Evolutionary conservation across 306 rosid genomes (phyloP), one percentile per base, ranked within the genome.

Genomic region (Lagenaria siceraria): DNA sequence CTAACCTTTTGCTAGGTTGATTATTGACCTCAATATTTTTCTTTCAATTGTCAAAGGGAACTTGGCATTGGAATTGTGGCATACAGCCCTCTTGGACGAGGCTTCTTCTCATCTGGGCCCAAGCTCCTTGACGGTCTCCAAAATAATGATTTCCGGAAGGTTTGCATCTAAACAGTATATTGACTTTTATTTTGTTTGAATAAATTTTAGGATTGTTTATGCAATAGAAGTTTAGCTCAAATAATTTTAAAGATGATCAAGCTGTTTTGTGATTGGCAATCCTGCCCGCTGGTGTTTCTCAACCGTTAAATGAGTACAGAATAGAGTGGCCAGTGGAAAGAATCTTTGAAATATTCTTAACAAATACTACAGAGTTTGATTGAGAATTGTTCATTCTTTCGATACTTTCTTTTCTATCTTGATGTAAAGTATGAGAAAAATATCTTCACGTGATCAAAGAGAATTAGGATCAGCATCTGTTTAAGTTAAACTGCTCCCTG

Each of bases 101-200:
- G 96, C 7, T 89, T 91, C 88, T 79, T 90, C 25, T 76, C 96
- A 5, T 80, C 83, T 0, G 93, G 96, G 35, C 6, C 89, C 0
- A 87, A 87, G 62, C 5, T 82, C 3, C 12, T 88, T 3, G 89
- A 87, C 21, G 84, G 10, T 27, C 74, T 89, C 7, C 0, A 73
- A 1, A 8, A 69, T 5, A 43, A 62, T 62, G 91, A 91, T 61
- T 75, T 18, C 53, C 81, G 91, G 6, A 80, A 87, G 96, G 91
- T 90, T 80, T 60, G 84, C 46, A 55, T 43, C 63, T 31, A 54
- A 40, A 22, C 19, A 27, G 27, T 29, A 27, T 18, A 53, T 52
- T 52, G 40, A 9, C 25, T 74, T 25, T 27, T 18, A 12, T 51
- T 29, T 8, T 18, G 19, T 74, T 52, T 75, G 36, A 21, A 52